Percentiles rank a stretch among this genome's conserved stretches.
Conservation (phyloP, 1,284 basidiomycete genomes). For the Paramarasmius palmivorus region DNA sequence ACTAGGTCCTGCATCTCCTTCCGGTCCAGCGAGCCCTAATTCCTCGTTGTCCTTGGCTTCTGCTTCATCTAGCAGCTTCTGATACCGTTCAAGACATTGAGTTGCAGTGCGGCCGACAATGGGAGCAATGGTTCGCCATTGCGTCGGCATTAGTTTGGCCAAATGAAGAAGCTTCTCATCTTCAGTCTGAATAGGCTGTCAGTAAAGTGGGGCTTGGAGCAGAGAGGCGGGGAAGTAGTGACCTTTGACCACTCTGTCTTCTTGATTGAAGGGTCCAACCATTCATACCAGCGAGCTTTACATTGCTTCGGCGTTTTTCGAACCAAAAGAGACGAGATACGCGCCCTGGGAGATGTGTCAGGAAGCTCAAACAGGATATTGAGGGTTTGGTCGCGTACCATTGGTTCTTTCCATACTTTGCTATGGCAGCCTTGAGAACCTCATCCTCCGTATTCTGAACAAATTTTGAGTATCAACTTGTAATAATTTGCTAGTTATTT, state of each 20-base stretch:
- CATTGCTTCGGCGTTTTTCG: constrained; percentile 99
- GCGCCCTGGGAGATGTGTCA: constrained; percentile 65
- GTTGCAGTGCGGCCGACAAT: constrained; percentile 99
- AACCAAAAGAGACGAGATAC: constrained; percentile 96
- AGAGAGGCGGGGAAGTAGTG: constrained; percentile 23
- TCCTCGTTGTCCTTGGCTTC: constrained; percentile 95
- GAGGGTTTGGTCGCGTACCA: constrained; percentile 51
- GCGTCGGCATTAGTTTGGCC: constrained; percentile 99
- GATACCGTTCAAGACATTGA: constrained; percentile 97
- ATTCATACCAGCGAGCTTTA: constrained; percentile 99
- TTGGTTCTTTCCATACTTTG: constrained; percentile 97
- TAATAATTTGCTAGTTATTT: constrained; percentile 13
- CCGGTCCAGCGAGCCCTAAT: constrained; percentile 85
- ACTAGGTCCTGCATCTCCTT: constrained; percentile 78
- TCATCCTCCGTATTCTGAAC: constrained; percentile 92
- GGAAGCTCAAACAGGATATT: constrained; percentile 2
- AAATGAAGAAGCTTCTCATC: constrained; percentile 98
- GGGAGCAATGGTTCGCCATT: constrained; percentile 99
- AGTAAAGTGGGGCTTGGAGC: constrained; percentile 7
- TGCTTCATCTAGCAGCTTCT: constrained; percentile 96
- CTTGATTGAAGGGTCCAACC: constrained; percentile 99
- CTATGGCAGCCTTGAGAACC: constrained; percentile 95
- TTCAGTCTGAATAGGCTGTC: constrained; percentile 62
- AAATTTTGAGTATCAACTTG: constrained; percentile 20
- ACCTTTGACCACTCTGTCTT: constrained; percentile 99